These are phyloP conservation scores for Yamadazyma dendronema DNA, from an alignment of 1,139 yeast species.

Conservation along the genomic window DNA sequence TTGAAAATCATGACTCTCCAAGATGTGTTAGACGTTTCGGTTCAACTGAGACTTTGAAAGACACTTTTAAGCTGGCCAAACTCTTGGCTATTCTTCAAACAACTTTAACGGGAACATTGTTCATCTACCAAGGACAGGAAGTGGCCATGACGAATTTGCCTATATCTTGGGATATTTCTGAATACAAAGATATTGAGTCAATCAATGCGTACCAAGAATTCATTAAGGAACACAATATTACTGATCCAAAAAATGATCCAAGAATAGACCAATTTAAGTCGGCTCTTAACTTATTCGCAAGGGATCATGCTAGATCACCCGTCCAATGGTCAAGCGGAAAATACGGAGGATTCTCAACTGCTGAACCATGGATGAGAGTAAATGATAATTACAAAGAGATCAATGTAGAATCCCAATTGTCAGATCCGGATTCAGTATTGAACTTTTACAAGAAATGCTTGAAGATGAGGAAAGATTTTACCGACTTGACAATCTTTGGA, in stretches of 20 bases:
- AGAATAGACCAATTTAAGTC: slow-evolving; percentile 30
- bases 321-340: slow-evolving; percentile 53
- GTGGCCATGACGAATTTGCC: slow-evolving; percentile 52
- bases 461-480: slow-evolving; percentile 42
- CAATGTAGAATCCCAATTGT: slow-evolving; percentile 46
- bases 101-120: slow-evolving; percentile 55
- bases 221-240: slow-evolving; percentile 29
- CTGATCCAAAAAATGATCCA: slow-evolving; percentile 12
- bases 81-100: slow-evolving; percentile 46
- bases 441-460: slow-evolving; percentile 46
- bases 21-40: slow-evolving; percentile 54
- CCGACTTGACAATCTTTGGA: slow-evolving; percentile 49
- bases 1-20: slow-evolving; percentile 62
- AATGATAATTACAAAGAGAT: slow-evolving; percentile 49
- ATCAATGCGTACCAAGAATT: slow-evolving; percentile 39
- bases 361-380: slow-evolving; percentile 55
- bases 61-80: slow-evolving; percentile 42
- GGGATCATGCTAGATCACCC: slow-evolving; percentile 60
- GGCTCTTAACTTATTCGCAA: slow-evolving; percentile 35
- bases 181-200: slow-evolving; percentile 51
- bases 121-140: slow-evolving; percentile 61
- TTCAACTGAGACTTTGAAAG: slow-evolving; percentile 24
- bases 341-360: slow-evolving; percentile 50
- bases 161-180: slow-evolving; percentile 44
- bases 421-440: slow-evolving; percentile 47